Evolutionary conservation across 495 filamentous ascomycete species (phyloP).

Genomic region (Jackrogersella minutella): DNA sequence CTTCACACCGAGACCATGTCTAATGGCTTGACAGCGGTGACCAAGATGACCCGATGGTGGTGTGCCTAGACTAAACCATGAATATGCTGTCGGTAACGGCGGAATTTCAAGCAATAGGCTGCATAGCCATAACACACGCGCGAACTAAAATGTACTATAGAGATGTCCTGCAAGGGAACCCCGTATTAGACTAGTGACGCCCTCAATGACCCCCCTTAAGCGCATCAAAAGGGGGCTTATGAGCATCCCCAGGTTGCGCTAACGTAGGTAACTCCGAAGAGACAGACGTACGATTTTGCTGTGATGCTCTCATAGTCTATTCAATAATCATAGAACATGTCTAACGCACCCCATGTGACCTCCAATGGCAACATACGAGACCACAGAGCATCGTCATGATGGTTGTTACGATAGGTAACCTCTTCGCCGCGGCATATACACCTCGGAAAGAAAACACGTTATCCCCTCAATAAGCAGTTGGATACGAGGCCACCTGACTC

Average conservation of each 20-base stretch:
- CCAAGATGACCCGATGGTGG: neutral
- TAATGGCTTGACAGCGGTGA: neutral
- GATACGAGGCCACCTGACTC: slow-evolving; percentile 20
- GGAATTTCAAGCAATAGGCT: neutral
- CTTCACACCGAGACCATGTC: too few relatives aligned
- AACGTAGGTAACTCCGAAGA: too few relatives aligned
- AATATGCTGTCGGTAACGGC: neutral
- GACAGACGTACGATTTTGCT: too few relatives aligned
- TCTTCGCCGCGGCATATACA: neutral
- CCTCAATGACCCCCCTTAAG: neutral
- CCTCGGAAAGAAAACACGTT: neutral
- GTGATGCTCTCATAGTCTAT: too few relatives aligned
- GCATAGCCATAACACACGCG: neutral
- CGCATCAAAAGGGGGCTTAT: neutral
- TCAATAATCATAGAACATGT: too few relatives aligned
- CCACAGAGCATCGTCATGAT: neutral
- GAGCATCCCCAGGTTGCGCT: neutral
- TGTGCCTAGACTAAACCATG: too few relatives aligned
- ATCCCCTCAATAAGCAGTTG: neutral
- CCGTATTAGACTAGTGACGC: neutral
- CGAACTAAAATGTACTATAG: neutral
- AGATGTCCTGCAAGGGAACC: neutral
- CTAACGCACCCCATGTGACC: too few relatives aligned
- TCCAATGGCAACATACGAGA: neutral
- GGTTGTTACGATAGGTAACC: neutral